Percentiles rank a stretch among this genome's conserved stretches.
Evolutionary conservation across 1,284 basidiomycete species (phyloP).

Genomic region (Abortiporus biennis): DNA sequence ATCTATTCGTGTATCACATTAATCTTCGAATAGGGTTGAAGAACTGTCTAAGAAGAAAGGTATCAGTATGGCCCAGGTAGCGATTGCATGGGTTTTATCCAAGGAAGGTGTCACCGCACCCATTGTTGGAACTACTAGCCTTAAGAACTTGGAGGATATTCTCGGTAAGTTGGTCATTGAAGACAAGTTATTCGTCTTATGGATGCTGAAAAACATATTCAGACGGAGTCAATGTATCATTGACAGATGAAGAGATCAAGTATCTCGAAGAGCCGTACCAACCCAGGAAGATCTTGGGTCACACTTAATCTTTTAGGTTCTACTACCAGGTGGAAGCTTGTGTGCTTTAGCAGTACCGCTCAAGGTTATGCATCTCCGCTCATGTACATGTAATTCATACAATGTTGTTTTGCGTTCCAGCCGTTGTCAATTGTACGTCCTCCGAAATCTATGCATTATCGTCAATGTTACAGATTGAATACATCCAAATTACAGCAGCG

Average conservation of each 20-base stretch:
- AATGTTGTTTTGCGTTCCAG: too few relatives aligned
- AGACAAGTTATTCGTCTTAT: not conserved
- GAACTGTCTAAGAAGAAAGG: constrained; percentile 33
- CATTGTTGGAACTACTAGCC: constrained; percentile 45
- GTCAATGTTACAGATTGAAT: too few relatives aligned
- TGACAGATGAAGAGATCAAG: constrained; percentile 7
- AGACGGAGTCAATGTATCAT: constrained; percentile 1
- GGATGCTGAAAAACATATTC: too few relatives aligned
- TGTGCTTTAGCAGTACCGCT: too few relatives aligned
- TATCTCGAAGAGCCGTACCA: constrained; percentile 6
- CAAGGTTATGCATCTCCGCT: too few relatives aligned
- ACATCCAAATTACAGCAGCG: too few relatives aligned
- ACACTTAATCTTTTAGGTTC: not conserved
- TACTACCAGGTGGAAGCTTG: too few relatives aligned
- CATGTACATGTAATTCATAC: too few relatives aligned
- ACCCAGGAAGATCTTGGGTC: constrained; percentile 2
- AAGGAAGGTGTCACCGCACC: constrained; percentile 33
- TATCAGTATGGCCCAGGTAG: constrained; percentile 21
- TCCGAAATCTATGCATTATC: too few relatives aligned
- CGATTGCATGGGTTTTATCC: constrained; percentile 10
- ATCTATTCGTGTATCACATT: not conserved
- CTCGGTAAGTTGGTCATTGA: not conserved
- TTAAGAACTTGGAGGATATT: constrained; percentile 40
- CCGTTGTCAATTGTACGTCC: too few relatives aligned
- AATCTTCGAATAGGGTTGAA: constrained; percentile 26